Evolutionary conservation across 176 grass and related monocot species (phyloP).

Genomic region (Oryza coarctata): DNA sequence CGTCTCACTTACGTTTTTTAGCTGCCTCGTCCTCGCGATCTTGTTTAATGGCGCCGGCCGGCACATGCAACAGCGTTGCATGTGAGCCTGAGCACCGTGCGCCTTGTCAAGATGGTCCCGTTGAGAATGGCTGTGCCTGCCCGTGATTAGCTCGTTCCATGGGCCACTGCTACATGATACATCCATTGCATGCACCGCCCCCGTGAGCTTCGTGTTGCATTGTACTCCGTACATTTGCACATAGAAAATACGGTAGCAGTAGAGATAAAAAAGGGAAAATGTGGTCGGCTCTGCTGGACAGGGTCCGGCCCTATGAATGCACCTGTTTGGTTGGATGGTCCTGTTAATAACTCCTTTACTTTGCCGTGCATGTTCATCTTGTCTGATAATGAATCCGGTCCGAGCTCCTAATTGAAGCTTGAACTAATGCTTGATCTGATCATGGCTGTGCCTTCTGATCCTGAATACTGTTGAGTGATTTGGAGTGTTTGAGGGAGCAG

Average conservation of each 20-base stretch:
- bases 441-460: not conserved
- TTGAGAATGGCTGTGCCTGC: not conserved
- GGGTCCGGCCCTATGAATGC: not conserved
- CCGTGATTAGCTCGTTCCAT: conserved; percentile 6
- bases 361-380: not conserved
- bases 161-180: not conserved
- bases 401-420: not conserved
- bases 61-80: conserved; percentile 38
- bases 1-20: not conserved
- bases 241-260: not conserved
- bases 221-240: not conserved
- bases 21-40: conserved; percentile 21
- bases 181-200: not conserved
- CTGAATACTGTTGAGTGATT: conserved; percentile 16
- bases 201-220: not conserved
- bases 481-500: not conserved
- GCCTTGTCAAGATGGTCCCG: conserved; percentile 32
- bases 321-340: not conserved
- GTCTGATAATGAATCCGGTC: not conserved
- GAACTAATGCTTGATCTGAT: not conserved
- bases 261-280: not conserved
- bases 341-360: not conserved
- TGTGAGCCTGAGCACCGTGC: conserved; percentile 47
- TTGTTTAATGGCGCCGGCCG: conserved; percentile 27
- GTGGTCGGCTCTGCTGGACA: not conserved